A percentile compares a stretch with the other conserved stretches of the same genome.
Conservation (phyloP, 2,329 filamentous ascomycete species). For the Emydomyces testavorans region DNA sequence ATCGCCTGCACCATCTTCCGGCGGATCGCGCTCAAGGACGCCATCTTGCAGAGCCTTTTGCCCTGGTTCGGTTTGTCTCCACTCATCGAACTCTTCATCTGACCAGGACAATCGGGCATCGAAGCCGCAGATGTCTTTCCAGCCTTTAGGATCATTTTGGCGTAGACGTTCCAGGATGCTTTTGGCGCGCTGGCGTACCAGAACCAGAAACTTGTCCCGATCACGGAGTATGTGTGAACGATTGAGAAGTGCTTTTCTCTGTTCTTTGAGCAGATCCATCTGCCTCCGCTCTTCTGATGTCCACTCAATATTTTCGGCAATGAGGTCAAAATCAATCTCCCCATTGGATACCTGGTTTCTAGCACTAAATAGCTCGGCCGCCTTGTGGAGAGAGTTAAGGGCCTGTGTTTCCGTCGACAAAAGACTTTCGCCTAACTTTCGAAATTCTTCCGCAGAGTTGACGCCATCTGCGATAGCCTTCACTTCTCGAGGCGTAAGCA, state of each 20-base stretch:
- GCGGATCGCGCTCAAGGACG: slow-evolving; percentile 25
- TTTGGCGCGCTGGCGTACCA: slow-evolving; percentile 35
- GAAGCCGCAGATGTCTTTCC: slow-evolving; percentile 41
- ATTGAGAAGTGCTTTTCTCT: slow-evolving; percentile 15
- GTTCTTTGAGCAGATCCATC: slow-evolving; percentile 11
- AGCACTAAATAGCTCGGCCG: not conserved
- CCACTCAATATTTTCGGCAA: slow-evolving; percentile 15
- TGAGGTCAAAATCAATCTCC: slow-evolving; percentile 10
- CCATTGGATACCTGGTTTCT: not conserved
- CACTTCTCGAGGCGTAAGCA: slow-evolving; percentile 33
- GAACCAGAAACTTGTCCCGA: slow-evolving; percentile 33
- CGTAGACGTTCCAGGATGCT: slow-evolving; percentile 35
- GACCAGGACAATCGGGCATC: slow-evolving; percentile 38
- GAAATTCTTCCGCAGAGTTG: slow-evolving; percentile 32
- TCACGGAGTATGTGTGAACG: slow-evolving; percentile 33
- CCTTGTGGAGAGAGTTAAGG: slow-evolving; percentile 12
- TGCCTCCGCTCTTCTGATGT: slow-evolving; percentile 17
- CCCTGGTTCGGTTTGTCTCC: slow-evolving; percentile 32
- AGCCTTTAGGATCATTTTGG: slow-evolving; percentile 35
- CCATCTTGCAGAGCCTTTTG: slow-evolving; percentile 32
- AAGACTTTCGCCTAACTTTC: slow-evolving; percentile 31
- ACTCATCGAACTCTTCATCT: slow-evolving; percentile 39
- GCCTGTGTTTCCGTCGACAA: slow-evolving; percentile 24
- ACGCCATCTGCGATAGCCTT: slow-evolving; percentile 32
- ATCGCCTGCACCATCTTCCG: slow-evolving; percentile 27